Evolutionary conservation across 2,329 filamentous ascomycete genomes (phyloP), one percentile per base, ranked within the genome.

Genomic region (Graphium sp.): DNA sequence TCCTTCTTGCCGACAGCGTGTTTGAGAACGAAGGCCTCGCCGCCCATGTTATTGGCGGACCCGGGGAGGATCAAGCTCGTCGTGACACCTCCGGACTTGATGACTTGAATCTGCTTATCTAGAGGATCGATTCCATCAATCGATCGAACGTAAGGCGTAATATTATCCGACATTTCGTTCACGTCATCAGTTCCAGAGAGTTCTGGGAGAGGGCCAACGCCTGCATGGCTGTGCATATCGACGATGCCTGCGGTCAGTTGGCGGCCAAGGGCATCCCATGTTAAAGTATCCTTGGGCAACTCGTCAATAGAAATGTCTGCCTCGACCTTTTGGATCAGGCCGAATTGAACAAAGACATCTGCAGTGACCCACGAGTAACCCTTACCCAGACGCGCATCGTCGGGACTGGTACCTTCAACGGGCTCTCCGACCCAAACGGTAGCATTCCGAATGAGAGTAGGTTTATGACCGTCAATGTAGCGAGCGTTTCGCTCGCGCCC

Each of bases 61-160:
- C 75, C 74, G 2, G 75, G 74, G 1, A 80, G 55, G 4, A 79
- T 53, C 2, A 80, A 54, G 15, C 66, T 73, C 0, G 73, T 76
- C 0, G 74, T 80, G 1, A 80, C 73, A n/a, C 74, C 74, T 6
- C 74, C 74, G 1, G 71, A 76, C 40, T 77, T 78, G 54, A 80
- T 79, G 36, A 73, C 66, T 36, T 73, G 60, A 8, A 78, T 62
- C 39, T 77, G 73, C 10, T 59, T 62, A 40, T 79, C 74, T 9
- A 67, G 52, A 0, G 72, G 66, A 39, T 74, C 61, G 20, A 81
- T 50, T 3, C 60, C 67, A 40, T 80, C 75, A 24, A 78, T 67
- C 7, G 71, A 68, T 13, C 74, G 66, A 5, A 75, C 71, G 41
- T 68, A 80, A 0, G 74, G 74, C 0, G 74, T 79, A 31, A 74